Conservation (phyloP, 139 green algal species). For the Tetraselmis striata region DNA sequence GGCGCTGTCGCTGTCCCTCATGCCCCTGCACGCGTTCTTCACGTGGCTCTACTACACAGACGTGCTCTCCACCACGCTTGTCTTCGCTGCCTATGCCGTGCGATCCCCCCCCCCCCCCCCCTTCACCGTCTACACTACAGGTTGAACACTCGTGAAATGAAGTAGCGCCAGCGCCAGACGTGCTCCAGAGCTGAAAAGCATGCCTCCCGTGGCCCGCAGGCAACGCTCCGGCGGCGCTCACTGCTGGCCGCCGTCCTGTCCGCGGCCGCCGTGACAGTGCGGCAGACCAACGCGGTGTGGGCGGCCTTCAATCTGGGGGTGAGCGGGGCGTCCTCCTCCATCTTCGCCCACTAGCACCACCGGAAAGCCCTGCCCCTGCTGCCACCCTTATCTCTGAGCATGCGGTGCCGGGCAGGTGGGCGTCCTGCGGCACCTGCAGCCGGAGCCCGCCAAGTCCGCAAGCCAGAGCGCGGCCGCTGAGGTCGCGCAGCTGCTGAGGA, state of each 20-base stretch:
- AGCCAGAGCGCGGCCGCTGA: background rate
- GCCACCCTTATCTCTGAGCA: too few species aligned
- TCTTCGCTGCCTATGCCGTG: slow-evolving; percentile 47
- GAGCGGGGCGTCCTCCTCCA: too few species aligned
- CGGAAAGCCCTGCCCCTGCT: too few species aligned
- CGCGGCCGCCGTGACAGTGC: slow-evolving; percentile 49
- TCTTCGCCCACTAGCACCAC: too few species aligned
- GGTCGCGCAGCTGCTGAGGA: background rate
- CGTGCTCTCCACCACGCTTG: slow-evolving; percentile 55
- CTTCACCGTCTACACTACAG: too few species aligned
- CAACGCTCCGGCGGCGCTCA: background rate
- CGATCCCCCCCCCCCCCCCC: too few species aligned
- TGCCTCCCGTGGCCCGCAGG: too few species aligned
- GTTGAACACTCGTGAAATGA: too few species aligned
- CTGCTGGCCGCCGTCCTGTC: slow-evolving; percentile 26
- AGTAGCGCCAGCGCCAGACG: too few species aligned
- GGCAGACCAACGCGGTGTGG: slow-evolving; percentile 94
- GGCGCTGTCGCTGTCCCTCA: slow-evolving; percentile 26
- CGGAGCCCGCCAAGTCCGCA: background rate
- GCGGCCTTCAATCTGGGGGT: slow-evolving; percentile 51
- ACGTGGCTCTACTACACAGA: slow-evolving; percentile 90
- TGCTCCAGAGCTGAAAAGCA: too few species aligned
- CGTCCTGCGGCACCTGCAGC: background rate
- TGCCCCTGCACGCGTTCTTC: slow-evolving; percentile 86
- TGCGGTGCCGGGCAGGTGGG: background rate